These are phyloP conservation scores for Trypanosomatidae sp. DNA, from an alignment of 208 protist species.

Conservation along the genomic window DNA sequence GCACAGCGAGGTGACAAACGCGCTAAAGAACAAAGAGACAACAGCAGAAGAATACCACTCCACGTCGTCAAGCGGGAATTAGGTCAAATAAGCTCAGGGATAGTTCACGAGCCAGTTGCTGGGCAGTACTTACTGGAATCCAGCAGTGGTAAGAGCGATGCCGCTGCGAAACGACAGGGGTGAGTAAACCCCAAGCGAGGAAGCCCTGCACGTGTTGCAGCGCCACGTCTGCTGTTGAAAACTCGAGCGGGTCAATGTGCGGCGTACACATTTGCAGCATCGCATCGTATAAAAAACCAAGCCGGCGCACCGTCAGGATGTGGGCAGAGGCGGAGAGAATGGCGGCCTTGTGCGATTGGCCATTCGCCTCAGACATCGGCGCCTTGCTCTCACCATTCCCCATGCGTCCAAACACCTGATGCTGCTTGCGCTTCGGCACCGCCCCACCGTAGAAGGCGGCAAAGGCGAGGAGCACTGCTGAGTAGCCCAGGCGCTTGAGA, in stretches of 20 bases:
- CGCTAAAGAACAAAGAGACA: not conserved
- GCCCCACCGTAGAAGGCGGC: slow-evolving; percentile 81
- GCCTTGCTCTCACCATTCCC: slow-evolving; percentile 4
- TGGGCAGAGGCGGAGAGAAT: slow-evolving; percentile 69
- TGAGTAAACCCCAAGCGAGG: slow-evolving; percentile 77
- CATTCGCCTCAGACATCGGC: slow-evolving; percentile 26
- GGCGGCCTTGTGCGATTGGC: slow-evolving; percentile 69
- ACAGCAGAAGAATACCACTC: not conserved
- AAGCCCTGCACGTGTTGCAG: slow-evolving; percentile 67
- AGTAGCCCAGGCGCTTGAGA: slow-evolving; percentile 61
- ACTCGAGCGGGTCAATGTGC: slow-evolving; percentile 75
- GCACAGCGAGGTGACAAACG: not conserved
- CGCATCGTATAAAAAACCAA: slow-evolving; percentile 65
- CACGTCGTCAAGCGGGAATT: slow-evolving; percentile 46
- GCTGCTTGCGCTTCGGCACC: slow-evolving; percentile 63
- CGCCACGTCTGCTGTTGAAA: slow-evolving; percentile 50
- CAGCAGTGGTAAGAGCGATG: slow-evolving; percentile 67
- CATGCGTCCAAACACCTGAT: slow-evolving; percentile 48
- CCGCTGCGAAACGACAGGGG: slow-evolving; percentile 28
- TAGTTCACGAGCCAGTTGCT: slow-evolving; percentile 55
- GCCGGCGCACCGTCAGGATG: slow-evolving; percentile 39
- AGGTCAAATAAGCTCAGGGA: slow-evolving; percentile 75
- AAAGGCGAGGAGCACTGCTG: slow-evolving; percentile 76
- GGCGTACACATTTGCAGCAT: slow-evolving; percentile 64
- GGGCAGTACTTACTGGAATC: slow-evolving; percentile 76